These are phyloP conservation scores for Dendrobium huoshanense DNA, from an alignment of 106 monocot genomes.

Conservation along the genomic window DNA sequence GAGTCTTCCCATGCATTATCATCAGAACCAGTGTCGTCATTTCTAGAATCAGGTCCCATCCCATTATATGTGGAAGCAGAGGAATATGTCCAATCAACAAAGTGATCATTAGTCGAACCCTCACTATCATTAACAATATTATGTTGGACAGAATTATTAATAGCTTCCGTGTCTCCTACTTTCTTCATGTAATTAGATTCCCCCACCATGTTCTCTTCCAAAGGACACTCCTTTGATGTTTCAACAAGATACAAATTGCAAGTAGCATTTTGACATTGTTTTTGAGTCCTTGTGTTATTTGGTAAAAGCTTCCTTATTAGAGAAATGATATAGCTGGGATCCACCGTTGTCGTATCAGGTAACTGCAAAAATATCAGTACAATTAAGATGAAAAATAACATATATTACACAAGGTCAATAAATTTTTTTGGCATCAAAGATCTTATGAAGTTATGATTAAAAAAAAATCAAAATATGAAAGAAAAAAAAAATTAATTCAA, in stretches of 20 bases:
- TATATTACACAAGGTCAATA: not conserved
- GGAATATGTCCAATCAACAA: conserved; percentile 1
- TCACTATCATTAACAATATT: conserved; percentile 4
- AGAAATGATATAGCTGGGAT: conserved; percentile 95
- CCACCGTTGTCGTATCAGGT: conserved; percentile 62
- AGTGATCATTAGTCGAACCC: not conserved
- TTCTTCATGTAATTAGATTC: conserved; percentile 5
- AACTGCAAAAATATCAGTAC: conserved; percentile 27
- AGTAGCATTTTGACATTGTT: conserved; percentile 8
- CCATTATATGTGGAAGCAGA: conserved; percentile 12
- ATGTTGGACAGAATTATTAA: conserved; percentile 6
- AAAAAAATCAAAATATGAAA: not conserved
- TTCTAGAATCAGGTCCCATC: conserved; percentile 4
- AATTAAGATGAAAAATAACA: not conserved
- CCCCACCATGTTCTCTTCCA: not conserved
- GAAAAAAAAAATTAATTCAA: not conserved
- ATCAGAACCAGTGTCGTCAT: conserved; percentile 17
- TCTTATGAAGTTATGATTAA: no score
- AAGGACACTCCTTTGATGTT: not conserved
- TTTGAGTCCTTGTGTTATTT: conserved; percentile 16
- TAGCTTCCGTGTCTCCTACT: not conserved
- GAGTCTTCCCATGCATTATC: conserved; percentile 75
- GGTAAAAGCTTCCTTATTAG: conserved; percentile 79
- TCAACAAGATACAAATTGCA: conserved; percentile 1
- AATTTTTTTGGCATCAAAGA: no score